Percentiles rank a stretch among this genome's conserved stretches.
Conservation (phyloP, 371 early-diverging fungal species). For the Rhizomucor pusillus region DNA sequence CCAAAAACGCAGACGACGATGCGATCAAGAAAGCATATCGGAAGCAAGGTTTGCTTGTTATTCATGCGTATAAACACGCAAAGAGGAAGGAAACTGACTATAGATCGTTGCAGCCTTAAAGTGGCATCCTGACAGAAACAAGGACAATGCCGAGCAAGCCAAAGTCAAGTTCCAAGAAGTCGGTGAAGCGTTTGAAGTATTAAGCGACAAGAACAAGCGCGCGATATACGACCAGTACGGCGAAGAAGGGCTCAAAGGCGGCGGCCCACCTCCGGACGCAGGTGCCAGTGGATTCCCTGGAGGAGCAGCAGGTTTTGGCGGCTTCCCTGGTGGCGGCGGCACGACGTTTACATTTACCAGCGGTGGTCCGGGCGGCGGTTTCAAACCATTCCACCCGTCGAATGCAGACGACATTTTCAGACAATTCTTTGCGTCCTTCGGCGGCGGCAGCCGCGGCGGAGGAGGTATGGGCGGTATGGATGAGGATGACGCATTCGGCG, state of each 20-base stretch:
- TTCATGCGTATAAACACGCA: background rate
- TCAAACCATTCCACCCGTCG: constrained; percentile 68
- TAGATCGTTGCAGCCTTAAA: constrained; percentile 31
- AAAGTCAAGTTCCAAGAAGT: constrained; percentile 35
- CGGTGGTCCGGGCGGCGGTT: constrained; percentile 34
- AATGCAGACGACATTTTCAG: constrained; percentile 92
- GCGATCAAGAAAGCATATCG: constrained; percentile 92
- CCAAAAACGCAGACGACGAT: constrained; percentile 80
- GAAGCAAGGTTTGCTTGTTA: constrained; percentile 55
- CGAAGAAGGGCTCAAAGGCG: constrained; percentile 86
- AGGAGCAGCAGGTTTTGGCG: constrained; percentile 43
- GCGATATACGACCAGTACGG: constrained; percentile 87
- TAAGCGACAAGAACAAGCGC: constrained; percentile 89
- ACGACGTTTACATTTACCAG: constrained; percentile 58
- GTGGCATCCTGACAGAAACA: constrained; percentile 54
- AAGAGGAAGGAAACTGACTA: background rate
- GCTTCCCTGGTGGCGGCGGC: constrained; percentile 27
- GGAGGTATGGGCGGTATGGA: constrained; percentile 29
- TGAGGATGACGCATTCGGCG: constrained; percentile 14
- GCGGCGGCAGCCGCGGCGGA: constrained; percentile 54
- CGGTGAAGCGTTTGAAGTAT: constrained; percentile 96
- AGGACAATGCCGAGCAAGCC: constrained; percentile 35
- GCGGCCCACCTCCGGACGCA: constrained; percentile 38
- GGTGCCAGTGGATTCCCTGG: background rate
- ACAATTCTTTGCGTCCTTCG: constrained; percentile 77